phyloP scores from a whole-genome alignment of 2,329 filamentous ascomycete genomes.

The Emergomyces pasteurianus region DNA sequence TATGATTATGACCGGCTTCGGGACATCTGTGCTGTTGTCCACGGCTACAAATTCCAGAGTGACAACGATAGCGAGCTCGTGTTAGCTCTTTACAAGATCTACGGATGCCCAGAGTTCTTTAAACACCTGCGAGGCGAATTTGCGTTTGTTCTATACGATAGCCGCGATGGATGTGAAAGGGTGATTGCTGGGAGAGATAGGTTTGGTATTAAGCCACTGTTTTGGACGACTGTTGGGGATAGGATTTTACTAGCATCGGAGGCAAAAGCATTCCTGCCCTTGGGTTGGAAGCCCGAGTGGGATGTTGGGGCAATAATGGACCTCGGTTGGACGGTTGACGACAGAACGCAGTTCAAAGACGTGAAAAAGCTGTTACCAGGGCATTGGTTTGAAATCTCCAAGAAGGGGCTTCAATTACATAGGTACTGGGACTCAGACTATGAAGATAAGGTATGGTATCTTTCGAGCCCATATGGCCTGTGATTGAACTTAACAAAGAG shows the following conservation, averaged over 20 bases:
- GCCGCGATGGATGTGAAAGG: conserved; percentile 19
- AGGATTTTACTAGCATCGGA: conserved; percentile 41
- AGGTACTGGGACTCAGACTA: conserved; percentile 45
- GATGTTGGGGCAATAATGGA: conserved; percentile 37
- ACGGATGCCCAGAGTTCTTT: conserved; percentile 35
- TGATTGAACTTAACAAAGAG: not conserved
- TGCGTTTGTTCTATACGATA: conserved; percentile 41
- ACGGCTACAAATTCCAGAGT: conserved; percentile 36
- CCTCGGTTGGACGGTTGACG: conserved; percentile 33
- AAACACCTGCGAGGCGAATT: conserved; percentile 44
- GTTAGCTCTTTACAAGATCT: conserved; percentile 40
- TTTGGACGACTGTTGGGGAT: conserved; percentile 35
- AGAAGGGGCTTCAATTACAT: conserved; percentile 18
- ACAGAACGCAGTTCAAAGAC: conserved; percentile 39
- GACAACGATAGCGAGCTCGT: conserved; percentile 42
- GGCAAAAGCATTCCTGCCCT: conserved; percentile 41
- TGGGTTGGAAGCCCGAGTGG: conserved; percentile 44
- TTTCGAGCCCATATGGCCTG: not conserved
- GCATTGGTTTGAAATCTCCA: not conserved
- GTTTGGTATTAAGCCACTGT: conserved; percentile 47
- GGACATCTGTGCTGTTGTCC: conserved; percentile 17
- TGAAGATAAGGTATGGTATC: conserved; percentile 36
- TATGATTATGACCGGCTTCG: conserved; percentile 42
- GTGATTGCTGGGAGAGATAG: conserved; percentile 42
- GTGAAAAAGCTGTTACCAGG: conserved; percentile 27